Evolutionary conservation across 208 protist species (phyloP), one percentile per base, ranked within the genome.

Genomic region (Leptomonas pyrrhocoris): DNA sequence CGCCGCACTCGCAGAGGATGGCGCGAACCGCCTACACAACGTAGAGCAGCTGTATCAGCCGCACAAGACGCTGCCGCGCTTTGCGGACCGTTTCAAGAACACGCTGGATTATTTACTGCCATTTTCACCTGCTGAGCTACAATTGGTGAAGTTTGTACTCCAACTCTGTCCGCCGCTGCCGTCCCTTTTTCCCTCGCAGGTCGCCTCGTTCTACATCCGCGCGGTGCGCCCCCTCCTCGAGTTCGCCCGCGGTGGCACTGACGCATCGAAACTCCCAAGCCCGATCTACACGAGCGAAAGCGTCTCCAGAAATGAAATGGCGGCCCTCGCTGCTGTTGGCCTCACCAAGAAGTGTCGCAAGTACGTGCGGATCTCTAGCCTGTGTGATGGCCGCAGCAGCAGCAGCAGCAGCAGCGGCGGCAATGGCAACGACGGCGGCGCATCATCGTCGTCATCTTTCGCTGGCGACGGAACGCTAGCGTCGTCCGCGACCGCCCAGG

Each of bases 261-360:
- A 34, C 1, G 72, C 69, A 55, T 73, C 69, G 38, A 8, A 34
- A 28, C 34, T 71, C 36, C 63, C 59, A 34, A 58, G 60, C 1
- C 45, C 56, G 9, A 38, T 69, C 13, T 60, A 59, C 38, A 31
- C 56, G n/a, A 27, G 27, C 31, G 68, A 56, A 5, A 48, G 69
- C 3, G 5, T 84, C 0, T 74, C 34, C 46, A 38, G 38, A 9
- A 61, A 59, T 0, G 69, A 74, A 45, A 56, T 77, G 21, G n/a
- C 58, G 7, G 66, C 63, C 28, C 54, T 84, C 28, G 53, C 60
- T n/a, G 65, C 60, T 13, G 72, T 81, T 27, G 75, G 68, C 38
- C 8, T 81, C 49, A 57, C 27, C 19, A 72, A 73, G 59, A 2
- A 15, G 36, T 68, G 45, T 25, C 58, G 50, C 18, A 60, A 50